Percentiles rank a stretch among this genome's conserved stretches.
These are phyloP conservation scores for Themeda triandra DNA, from an alignment of 176 grass and related monocot species.

Conservation along the genomic window DNA sequence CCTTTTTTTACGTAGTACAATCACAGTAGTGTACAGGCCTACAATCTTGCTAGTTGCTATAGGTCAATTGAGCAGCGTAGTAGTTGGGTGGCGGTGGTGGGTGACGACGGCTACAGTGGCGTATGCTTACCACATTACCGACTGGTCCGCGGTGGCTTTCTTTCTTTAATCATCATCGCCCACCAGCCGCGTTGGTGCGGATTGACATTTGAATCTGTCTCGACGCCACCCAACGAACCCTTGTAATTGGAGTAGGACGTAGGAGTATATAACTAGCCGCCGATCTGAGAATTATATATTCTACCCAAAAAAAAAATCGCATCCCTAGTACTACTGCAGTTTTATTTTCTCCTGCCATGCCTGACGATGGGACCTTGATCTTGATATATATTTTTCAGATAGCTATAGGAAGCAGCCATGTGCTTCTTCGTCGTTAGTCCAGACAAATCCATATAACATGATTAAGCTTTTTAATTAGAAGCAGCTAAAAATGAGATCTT, in stretches of 20 bases:
- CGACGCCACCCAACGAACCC: not conserved
- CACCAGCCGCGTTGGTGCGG: constrained; percentile 28
- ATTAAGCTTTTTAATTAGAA: not conserved
- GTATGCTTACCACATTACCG: constrained; percentile 2
- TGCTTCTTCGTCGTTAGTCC: constrained; percentile 9
- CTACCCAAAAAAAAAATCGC: not conserved
- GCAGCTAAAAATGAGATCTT: not conserved
- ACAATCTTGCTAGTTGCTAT: not conserved
- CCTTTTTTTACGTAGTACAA: not conserved
- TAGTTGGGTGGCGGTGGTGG: constrained; percentile 43
- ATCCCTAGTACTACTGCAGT: not conserved
- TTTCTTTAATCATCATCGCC: not conserved
- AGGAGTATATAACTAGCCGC: not conserved
- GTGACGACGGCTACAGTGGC: constrained; percentile 30
- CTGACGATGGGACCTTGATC: not conserved
- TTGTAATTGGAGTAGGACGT: too few species aligned
- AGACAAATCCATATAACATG: not conserved
- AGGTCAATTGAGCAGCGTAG: constrained; percentile 27
- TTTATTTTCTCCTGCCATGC: not conserved
- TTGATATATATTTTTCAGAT: not conserved
- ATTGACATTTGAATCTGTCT: constrained; percentile 49
- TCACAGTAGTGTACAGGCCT: not conserved
- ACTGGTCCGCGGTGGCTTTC: not conserved
- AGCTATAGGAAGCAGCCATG: not conserved
- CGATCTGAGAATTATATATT: not conserved